These are phyloP conservation scores for Microthlaspi erraticum DNA, from an alignment of 345 rosid species.

Conservation along the genomic window DNA sequence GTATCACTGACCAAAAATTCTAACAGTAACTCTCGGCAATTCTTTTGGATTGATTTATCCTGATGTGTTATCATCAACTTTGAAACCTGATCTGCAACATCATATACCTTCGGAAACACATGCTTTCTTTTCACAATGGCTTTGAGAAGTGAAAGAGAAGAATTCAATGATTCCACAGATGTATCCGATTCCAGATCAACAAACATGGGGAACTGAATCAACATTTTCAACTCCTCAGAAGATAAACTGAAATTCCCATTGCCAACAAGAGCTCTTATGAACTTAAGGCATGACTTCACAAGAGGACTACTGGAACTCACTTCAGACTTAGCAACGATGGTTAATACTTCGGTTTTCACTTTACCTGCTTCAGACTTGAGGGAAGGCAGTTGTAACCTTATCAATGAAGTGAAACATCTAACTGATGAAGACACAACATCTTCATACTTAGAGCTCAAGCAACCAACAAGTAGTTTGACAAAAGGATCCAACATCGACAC, in stretches of 20 bases:
- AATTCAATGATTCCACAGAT: slow-evolving; percentile 19
- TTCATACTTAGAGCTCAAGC: slow-evolving; percentile 84
- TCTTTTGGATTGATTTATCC: slow-evolving; percentile 64
- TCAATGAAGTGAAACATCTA: slow-evolving; percentile 67
- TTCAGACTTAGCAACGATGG: slow-evolving; percentile 52
- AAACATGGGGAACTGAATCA: slow-evolving; percentile 71
- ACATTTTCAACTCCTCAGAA: slow-evolving; percentile 54
- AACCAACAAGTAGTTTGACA: slow-evolving; percentile 60
- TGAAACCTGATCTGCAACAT: slow-evolving; percentile 56
- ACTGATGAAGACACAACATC: slow-evolving; percentile 67
- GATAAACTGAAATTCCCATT: slow-evolving; percentile 61
- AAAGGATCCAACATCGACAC: slow-evolving; percentile 86
- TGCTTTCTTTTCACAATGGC: slow-evolving; percentile 67
- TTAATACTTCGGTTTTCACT: slow-evolving; percentile 61
- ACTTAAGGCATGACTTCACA: slow-evolving; percentile 70
- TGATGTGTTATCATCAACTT: slow-evolving; percentile 80
- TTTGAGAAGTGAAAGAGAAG: slow-evolving; percentile 73
- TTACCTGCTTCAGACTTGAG: slow-evolving; percentile 67
- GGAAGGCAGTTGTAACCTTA: slow-evolving; percentile 72
- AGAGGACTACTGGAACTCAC: slow-evolving; percentile 57
- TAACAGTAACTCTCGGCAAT: slow-evolving; percentile 64
- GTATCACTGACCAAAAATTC: slow-evolving; percentile 61
- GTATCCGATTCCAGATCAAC: slow-evolving; percentile 73
- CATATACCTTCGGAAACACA: slow-evolving; percentile 73
- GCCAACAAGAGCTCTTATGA: slow-evolving; percentile 67